These are phyloP conservation scores for Thalassia testudinum DNA, from an alignment of 116 monocot genomes.

Conservation along the genomic window DNA sequence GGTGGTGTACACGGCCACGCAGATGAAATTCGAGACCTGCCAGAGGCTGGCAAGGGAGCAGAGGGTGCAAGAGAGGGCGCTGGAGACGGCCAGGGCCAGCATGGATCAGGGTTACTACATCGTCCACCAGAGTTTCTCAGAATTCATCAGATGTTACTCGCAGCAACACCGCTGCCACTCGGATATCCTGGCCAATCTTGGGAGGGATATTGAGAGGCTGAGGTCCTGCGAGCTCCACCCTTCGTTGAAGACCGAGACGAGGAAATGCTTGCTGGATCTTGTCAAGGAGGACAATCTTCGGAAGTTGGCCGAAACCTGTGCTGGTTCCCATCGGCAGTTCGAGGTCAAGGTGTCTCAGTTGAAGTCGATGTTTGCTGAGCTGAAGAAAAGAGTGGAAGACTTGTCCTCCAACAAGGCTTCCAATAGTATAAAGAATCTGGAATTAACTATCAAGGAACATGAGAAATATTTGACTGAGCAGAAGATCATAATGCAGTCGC, in stretches of 20 bases:
- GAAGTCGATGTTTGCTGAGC: slow-evolving; percentile 56
- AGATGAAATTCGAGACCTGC: slow-evolving; percentile 52
- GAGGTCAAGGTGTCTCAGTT: slow-evolving; percentile 76
- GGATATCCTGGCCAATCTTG: slow-evolving; percentile 56
- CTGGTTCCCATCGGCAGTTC: slow-evolving; percentile 66
- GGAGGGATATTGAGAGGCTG: slow-evolving; percentile 66
- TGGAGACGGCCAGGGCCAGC: slow-evolving; percentile 70
- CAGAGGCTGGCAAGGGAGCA: slow-evolving; percentile 66
- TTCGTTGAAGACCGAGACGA: slow-evolving; percentile 32
- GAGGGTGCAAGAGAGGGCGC: slow-evolving; percentile 72
- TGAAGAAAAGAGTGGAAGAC: slow-evolving; percentile 50
- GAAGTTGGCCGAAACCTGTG: slow-evolving; percentile 51
- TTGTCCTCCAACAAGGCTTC: slow-evolving; percentile 37
- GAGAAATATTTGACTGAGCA: slow-evolving; percentile 56
- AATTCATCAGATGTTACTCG: slow-evolving; percentile 50
- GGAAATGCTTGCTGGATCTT: slow-evolving; percentile 83
- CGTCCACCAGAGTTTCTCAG: slow-evolving; percentile 50
- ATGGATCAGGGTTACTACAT: slow-evolving; percentile 51
- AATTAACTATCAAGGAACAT: slow-evolving; percentile 44
- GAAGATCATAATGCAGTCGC: slow-evolving; percentile 73
- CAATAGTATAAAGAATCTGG: slow-evolving; percentile 35
- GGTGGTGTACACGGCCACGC: slow-evolving; percentile 25
- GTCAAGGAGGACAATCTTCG: slow-evolving; percentile 67
- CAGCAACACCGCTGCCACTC: slow-evolving; percentile 60
- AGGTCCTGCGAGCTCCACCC: slow-evolving; percentile 51